These are phyloP conservation scores for Rhododendron ferrugineum DNA, from an alignment of 148 eudicot genomes.

Conservation along the genomic window DNA sequence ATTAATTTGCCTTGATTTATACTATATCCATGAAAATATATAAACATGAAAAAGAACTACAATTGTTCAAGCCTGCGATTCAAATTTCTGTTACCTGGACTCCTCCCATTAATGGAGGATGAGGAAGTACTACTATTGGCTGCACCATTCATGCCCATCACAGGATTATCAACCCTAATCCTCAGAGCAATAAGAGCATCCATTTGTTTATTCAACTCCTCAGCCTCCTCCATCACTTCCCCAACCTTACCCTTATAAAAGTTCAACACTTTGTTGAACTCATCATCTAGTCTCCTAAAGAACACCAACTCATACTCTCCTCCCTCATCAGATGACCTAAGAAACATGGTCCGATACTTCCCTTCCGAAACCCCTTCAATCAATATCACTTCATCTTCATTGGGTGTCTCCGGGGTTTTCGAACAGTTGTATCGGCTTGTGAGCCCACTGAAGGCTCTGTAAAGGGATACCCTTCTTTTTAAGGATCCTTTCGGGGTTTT, in stretches of 20 bases:
- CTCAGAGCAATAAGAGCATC: slow-evolving; percentile 22
- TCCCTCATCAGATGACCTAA: slow-evolving; percentile 15
- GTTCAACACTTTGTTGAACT: slow-evolving; percentile 21
- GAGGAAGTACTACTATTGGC: neutral
- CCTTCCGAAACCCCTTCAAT: neutral
- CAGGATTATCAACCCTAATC: slow-evolving; percentile 13
- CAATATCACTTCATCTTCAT: slow-evolving; percentile 21
- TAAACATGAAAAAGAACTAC: neutral
- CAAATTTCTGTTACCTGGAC: slow-evolving; percentile 3
- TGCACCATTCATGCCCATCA: neutral
- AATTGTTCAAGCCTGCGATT: neutral
- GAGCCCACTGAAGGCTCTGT: slow-evolving; percentile 32
- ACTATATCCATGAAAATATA: neutral
- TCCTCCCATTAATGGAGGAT: neutral
- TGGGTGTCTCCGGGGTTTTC: neutral
- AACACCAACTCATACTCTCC: slow-evolving; percentile 17
- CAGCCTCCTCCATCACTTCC: slow-evolving; percentile 17
- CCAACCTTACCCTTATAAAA: slow-evolving; percentile 13
- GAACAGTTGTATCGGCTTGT: slow-evolving; percentile 9
- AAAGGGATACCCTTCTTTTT: slow-evolving; percentile 13
- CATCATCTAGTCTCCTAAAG: slow-evolving; percentile 19
- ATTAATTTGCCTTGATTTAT: neutral
- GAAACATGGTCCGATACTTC: slow-evolving; percentile 12
- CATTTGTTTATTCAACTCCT: slow-evolving; percentile 24
- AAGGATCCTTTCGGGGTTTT: neutral